phyloP scores from a whole-genome alignment of 2,329 filamentous ascomycete genomes.

The Colletotrichum godetiae region DNA sequence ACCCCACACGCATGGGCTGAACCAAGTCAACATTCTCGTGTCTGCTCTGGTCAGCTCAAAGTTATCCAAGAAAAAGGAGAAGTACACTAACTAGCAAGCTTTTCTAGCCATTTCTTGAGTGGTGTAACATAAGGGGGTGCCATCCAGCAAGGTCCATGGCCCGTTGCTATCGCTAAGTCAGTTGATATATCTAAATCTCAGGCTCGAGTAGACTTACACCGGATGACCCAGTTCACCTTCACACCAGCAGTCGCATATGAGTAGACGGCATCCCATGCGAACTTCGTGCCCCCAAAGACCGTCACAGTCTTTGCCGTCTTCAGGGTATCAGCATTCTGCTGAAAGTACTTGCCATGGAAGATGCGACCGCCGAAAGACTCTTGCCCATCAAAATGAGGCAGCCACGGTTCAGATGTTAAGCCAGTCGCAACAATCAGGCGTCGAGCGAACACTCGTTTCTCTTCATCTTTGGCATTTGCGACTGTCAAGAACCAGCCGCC shows the following conservation, averaged over 20 bases:
- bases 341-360: slow-evolving; percentile 62
- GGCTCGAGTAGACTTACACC: slow-evolving; percentile 49
- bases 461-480: slow-evolving; percentile 5
- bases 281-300: slow-evolving; percentile 74
- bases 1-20: slow-evolving; percentile 81
- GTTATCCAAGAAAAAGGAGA: neutral
- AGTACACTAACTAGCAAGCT: slow-evolving; percentile 63
- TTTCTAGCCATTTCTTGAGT: slow-evolving; percentile 74
- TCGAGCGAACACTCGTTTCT: slow-evolving; percentile 47
- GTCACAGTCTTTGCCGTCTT: slow-evolving; percentile 56
- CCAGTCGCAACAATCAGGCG: slow-evolving; percentile 68
- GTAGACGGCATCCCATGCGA: slow-evolving; percentile 73
- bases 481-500: slow-evolving; percentile 57
- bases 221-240: slow-evolving; percentile 70
- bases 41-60: slow-evolving; percentile 41
- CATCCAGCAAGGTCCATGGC: slow-evolving; percentile 70
- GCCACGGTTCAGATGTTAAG: slow-evolving; percentile 60
- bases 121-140: slow-evolving; percentile 72
- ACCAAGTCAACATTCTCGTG: slow-evolving; percentile 77
- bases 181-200: neutral
- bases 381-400: slow-evolving; percentile 59
- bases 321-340: slow-evolving; percentile 52
- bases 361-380: slow-evolving; percentile 57
- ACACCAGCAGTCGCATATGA: slow-evolving; percentile 66
- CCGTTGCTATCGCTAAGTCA: slow-evolving; percentile 46